Conservation (phyloP, 192 early-diverging fungal genomes). For the Mortierella alpina region DNA sequence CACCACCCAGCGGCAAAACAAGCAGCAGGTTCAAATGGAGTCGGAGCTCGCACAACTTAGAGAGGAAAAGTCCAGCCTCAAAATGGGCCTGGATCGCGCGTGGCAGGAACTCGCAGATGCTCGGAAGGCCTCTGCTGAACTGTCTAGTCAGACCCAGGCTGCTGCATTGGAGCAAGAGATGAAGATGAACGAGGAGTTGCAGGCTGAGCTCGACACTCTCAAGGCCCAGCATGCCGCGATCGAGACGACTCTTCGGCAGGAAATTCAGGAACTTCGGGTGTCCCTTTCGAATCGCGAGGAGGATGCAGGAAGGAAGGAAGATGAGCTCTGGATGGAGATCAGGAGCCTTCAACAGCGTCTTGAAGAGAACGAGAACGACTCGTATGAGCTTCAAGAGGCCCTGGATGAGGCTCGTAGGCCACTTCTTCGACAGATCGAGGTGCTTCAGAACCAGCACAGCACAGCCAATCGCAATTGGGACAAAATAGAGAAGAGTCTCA, state of each 20-base stretch:
- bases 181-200: slow-evolving; percentile 56
- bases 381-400: slow-evolving; percentile 48
- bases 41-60: slow-evolving; percentile 14
- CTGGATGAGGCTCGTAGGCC: slow-evolving; percentile 59
- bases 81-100: slow-evolving; percentile 33
- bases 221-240: slow-evolving; percentile 39
- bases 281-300: slow-evolving; percentile 55
- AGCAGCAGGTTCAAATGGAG: slow-evolving; percentile 31
- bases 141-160: slow-evolving; percentile 48
- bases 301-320: slow-evolving; percentile 56
- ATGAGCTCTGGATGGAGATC: slow-evolving; percentile 54
- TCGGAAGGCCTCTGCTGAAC: slow-evolving; percentile 32
- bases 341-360: slow-evolving; percentile 52
- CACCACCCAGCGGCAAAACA: slow-evolving; percentile 38
- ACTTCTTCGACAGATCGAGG: slow-evolving; percentile 58
- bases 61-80: slow-evolving; percentile 32
- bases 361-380: slow-evolving; percentile 53
- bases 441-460: slow-evolving; percentile 56
- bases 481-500: slow-evolving; percentile 52
- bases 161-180: slow-evolving; percentile 62
- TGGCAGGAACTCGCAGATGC: slow-evolving; percentile 41
- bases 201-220: slow-evolving; percentile 40
- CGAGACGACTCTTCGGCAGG: slow-evolving; percentile 27
- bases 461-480: slow-evolving; percentile 56
- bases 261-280: slow-evolving; percentile 60